Base-by-base conservation (phyloP, 1,284 basidiomycete species). In the Malassezia japonica region DNA sequence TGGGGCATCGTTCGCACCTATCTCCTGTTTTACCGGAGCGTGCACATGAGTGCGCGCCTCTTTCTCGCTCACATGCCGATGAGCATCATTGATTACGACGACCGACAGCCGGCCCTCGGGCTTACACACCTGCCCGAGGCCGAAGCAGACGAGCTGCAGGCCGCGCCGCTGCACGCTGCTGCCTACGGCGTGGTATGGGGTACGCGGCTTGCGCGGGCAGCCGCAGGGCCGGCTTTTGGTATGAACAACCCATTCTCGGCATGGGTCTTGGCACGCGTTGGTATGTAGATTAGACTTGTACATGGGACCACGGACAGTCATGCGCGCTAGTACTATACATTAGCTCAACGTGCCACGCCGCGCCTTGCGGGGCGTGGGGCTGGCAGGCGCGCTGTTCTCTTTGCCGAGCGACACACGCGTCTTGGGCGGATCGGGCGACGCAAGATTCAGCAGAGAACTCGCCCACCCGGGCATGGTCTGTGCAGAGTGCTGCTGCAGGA, bases 351-450 rank as follows among this genome's bases (percentile, higher is more conserved):
- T 20, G 27, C 28, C 27, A 13, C 40, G 40, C 40, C 28, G 25
- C 21, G 27, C 28, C 28, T 9, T n/a, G 24, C 29, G 32, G 9
- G 33, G 33, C 13, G 10, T 35, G 23, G 23, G 15, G 24, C 23
- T 32, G 20, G 25, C 6, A 8, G 36, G 12, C 21, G 31, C 20
- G 21, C 21, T 31, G 20, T 46, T 46, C 21, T 46, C 44, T 27
- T 46, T 42, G 12, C 23, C 47, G 23, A 40, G 23, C 46, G 18
- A n/a, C 4, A 23, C 44, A 8, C 20, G 16, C 15, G 16, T 6
- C 39, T n/a, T 43, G 36, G 51, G 51, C 21, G 48, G 48, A 29
- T 54, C 51, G 13, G 51, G 51, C 40, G 51, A 54, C 18, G 51
- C 27, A 7, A 54, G 35, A 21, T 54, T 39, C 51, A 54, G 12